Evolutionary conservation across 169 alveolate genomes (phyloP), one percentile per base, ranked within the genome.

Genomic region (Plasmodium falciparum): DNA sequence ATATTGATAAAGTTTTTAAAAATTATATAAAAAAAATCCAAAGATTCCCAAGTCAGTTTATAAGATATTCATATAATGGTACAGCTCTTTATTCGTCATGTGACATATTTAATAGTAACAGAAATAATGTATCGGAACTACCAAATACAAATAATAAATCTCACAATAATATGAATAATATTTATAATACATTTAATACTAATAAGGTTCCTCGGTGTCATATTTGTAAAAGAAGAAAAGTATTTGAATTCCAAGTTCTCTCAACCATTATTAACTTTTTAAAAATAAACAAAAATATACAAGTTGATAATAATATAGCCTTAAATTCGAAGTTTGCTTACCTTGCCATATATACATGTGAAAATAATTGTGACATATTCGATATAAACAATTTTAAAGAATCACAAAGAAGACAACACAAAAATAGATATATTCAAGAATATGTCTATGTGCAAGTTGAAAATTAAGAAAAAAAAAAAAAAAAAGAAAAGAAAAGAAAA

Each of bases 271-370:
- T 76, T n/a, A 76, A 76, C 15, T 76, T 15, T 43, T 47, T 76
- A 47, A 56, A 33, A 22, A 29, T 76, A 26, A 76, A 76, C 50
- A 76, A 50, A 49, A 76, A 76, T 1, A n/a, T 63, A 4, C 17
- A 15, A 12, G 54, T 39, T n/a, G 45, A 50, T 15, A 39, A 45
- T 12, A 58, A 65, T 20, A 9, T 43, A 0, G 20, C 39, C 9
- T 33, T 58, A 2, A 76, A 65, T 50, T 47, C 63, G 4, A 63
- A 76, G 7, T 76, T 76, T 43, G 8, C 75, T 1, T 12, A 22
- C 47, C 63, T 76, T 13, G 63, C 49, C 26, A 50, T 76, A 12
- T 76, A 76, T 69, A 76, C 89, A 20, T 76, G 89, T 76, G 89
- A 76, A 9, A 26, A 56, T 3, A 76, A 76, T 22, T 76, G 89